Conservation (phyloP, 306 rosid species). For the Cajanus cajan region DNA sequence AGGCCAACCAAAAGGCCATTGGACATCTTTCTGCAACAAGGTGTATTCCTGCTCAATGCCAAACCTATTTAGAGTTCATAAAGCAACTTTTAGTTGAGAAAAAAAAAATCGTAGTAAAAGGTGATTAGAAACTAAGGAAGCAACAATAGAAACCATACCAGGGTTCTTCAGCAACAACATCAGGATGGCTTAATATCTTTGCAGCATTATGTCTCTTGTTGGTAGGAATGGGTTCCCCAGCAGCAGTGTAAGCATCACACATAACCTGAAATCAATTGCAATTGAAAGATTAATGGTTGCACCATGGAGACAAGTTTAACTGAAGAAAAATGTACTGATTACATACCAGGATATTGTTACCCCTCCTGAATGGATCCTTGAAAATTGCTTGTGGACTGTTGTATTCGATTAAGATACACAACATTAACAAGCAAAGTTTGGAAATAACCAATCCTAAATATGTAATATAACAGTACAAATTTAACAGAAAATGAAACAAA, state of each 20-base stretch:
- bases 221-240: constrained; percentile 68
- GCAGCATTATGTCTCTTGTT: constrained; percentile 70
- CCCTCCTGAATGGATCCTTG: constrained; percentile 90
- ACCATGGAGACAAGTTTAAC: neutral
- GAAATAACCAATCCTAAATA: neutral
- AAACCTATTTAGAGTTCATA: constrained; percentile 58
- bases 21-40: constrained; percentile 73
- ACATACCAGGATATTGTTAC: constrained; percentile 68
- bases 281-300: neutral
- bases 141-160: constrained; percentile 37
- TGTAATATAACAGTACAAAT: too few species aligned
- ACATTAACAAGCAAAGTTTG: neutral
- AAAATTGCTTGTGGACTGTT: constrained; percentile 91
- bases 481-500: neutral
- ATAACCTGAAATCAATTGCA: constrained; percentile 47
- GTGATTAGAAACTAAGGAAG: neutral
- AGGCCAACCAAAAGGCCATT: constrained; percentile 96
- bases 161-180: constrained; percentile 63
- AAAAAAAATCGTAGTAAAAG: neutral
- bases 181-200: constrained; percentile 64
- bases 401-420: constrained; percentile 10
- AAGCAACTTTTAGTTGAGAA: neutral
- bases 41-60: constrained; percentile 96
- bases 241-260: constrained; percentile 66
- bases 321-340: neutral